Evolutionary conservation across 2,329 filamentous ascomycete genomes (phyloP), one percentile per base, ranked within the genome.

Genomic region (Ilyonectria mors-panacis): DNA sequence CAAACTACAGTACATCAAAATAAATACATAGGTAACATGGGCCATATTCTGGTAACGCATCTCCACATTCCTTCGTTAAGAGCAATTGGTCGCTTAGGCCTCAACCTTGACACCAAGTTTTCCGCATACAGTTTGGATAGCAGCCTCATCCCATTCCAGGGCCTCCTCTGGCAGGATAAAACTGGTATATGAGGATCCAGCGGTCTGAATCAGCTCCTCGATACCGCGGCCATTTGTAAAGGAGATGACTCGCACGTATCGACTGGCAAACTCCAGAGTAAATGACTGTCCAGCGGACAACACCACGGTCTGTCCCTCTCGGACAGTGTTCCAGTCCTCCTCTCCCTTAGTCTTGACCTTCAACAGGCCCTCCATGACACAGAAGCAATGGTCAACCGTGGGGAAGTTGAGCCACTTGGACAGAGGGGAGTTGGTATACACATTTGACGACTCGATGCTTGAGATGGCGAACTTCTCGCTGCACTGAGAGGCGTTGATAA

Each of bases 401-500:
- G 75, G 59, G 67, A 89, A 89, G 0, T 77, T 80, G 33, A 88
- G 63, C 63, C 75, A 81, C 26, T 76, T 73, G 0, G 72, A 73
- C 3, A 85, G 79, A 1, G 82, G 64, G 6, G 80, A 79, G 10
- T 70, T 65, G 1, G 72, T 72, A 63, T 85, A 84, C 0, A 78
- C 66, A 59, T 75, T 78, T 1, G 79, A 84, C 0, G 78, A 80
- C 70, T 89, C 86, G 35, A 89, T 83, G 59, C 84, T 85, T 1
- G 84, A 85, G 63, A 89, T 88, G 10, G 85, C 81, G 62, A 88
- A 89, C 53, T 82, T 84, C 0, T 83, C 85, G 28, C 77, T 76
- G 30, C 81, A 84, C 71, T 89, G 84, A 23, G 76, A 74, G 3
- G 84, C 84, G 4, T 82, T 84, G 56, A 85, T 82, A 33, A 89